A percentile compares a stretch with the other conserved stretches of the same genome.
phyloP scores from a whole-genome alignment of 164 flowering plant species.

The Magnolia kwangsiensis region DNA sequence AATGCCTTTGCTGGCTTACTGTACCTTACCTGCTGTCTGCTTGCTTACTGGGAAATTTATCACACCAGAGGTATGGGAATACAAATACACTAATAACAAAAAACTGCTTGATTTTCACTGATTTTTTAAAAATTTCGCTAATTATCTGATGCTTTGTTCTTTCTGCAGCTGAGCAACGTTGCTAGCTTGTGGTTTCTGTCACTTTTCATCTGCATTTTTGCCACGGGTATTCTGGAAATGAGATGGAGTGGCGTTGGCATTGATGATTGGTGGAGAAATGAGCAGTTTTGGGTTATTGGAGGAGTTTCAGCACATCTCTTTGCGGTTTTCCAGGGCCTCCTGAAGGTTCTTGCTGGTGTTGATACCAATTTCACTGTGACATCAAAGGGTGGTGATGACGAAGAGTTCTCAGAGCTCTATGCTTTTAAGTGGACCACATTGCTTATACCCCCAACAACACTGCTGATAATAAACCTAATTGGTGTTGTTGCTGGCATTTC shows the following conservation, averaged over 20 bases:
- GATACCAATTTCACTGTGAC: slow-evolving; percentile 63
- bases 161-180: slow-evolving; percentile 52
- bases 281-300: slow-evolving; percentile 75
- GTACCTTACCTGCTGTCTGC: slow-evolving; percentile 86
- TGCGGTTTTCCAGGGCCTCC: slow-evolving; percentile 61
- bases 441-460: slow-evolving; percentile 60
- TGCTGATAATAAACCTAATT: slow-evolving; percentile 50
- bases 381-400: slow-evolving; percentile 58
- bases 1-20: slow-evolving; percentile 78
- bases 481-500: slow-evolving; percentile 66
- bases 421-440: slow-evolving; percentile 64
- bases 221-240: slow-evolving; percentile 58
- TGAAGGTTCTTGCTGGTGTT: slow-evolving; percentile 62
- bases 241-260: slow-evolving; percentile 71
- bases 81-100: background rate
- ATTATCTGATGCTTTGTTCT: slow-evolving; percentile 3
- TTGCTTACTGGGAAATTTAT: slow-evolving; percentile 91
- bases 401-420: slow-evolving; percentile 49
- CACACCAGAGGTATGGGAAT: slow-evolving; percentile 67
- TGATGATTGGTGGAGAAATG: slow-evolving; percentile 78
- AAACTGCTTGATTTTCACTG: background rate
- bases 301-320: slow-evolving; percentile 64
- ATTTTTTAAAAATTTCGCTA: background rate
- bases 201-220: slow-evolving; percentile 56
- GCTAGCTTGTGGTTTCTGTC: slow-evolving; percentile 63